Conservation (phyloP, 2,329 filamentous ascomycete genomes). For the Macroventuria anomochaeta region DNA sequence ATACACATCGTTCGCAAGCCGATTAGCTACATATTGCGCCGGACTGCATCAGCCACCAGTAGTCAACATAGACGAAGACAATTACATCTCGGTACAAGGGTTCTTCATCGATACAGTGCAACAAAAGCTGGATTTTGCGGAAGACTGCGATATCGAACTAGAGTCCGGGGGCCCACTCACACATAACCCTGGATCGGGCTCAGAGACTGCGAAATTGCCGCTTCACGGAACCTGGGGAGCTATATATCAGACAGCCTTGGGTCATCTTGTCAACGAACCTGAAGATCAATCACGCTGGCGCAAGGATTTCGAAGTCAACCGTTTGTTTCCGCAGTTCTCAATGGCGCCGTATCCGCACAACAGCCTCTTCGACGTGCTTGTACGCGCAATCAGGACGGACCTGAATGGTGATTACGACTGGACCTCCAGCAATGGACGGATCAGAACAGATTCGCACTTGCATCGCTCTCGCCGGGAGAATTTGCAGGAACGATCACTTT, state of each 20-base stretch:
- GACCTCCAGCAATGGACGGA: conserved; percentile 7
- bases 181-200: no score
- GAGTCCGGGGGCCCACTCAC: neutral
- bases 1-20: conserved; percentile 4
- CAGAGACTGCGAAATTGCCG: neutral
- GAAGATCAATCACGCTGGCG: neutral
- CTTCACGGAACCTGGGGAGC: conserved; percentile 15
- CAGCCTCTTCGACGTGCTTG: conserved; percentile 6
- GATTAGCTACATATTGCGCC: conserved; percentile 3
- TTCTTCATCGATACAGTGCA: conserved; percentile 6
- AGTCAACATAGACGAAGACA: neutral
- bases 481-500: conserved; percentile 4
- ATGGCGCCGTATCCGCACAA: conserved; percentile 9
- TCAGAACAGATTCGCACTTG: conserved; percentile 13
- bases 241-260: conserved; percentile 10
- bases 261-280: neutral
- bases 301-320: conserved; percentile 13
- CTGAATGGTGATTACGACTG: conserved; percentile 9
- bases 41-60: conserved; percentile 3
- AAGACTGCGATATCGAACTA: conserved; percentile 2
- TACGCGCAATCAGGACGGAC: conserved; percentile 9
- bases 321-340: neutral
- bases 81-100: conserved; percentile 1
- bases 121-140: conserved; percentile 3
- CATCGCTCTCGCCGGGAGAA: conserved; percentile 8